These are phyloP conservation scores for Coffea eugenioides DNA, from an alignment of 257 asterid genomes.

Conservation along the genomic window DNA sequence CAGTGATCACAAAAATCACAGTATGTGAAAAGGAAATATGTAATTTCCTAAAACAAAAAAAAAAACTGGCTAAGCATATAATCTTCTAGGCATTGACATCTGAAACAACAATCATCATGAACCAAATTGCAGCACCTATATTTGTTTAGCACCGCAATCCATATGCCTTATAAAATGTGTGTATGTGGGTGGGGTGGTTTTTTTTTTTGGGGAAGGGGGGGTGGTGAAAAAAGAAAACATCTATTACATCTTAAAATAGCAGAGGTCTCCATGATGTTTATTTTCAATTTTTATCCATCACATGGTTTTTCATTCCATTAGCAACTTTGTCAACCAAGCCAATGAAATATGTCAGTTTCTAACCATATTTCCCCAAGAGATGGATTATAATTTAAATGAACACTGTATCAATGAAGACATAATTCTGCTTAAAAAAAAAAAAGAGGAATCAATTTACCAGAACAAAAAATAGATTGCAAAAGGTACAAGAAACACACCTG, in stretches of 20 bases:
- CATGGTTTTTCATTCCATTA: neutral
- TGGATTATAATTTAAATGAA: neutral
- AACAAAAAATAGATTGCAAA: neutral
- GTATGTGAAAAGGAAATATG: neutral
- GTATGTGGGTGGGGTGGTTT: no score
- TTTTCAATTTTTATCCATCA: neutral
- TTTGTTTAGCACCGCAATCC: no score
- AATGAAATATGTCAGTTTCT: neutral
- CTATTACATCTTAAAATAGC: neutral
- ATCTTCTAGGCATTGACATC: neutral
- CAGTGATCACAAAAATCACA: neutral
- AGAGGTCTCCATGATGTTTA: neutral
- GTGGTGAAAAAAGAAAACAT: neutral
- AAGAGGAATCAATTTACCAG: neutral
- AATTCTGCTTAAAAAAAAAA: neutral
- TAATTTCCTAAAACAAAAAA: neutral
- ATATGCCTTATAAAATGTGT: no score
- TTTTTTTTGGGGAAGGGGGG: neutral
- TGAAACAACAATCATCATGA: no score
- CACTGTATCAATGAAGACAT: neutral
- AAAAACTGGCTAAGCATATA: neutral
- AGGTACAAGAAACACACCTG: slow-evolving; percentile 47
- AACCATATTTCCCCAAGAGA: neutral
- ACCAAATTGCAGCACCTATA: neutral
- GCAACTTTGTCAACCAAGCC: neutral